Evolutionary conservation across 768 basidiomycete species (phyloP), one percentile per base, ranked within the genome.

Genomic region (Cystoderma amianthinum): DNA sequence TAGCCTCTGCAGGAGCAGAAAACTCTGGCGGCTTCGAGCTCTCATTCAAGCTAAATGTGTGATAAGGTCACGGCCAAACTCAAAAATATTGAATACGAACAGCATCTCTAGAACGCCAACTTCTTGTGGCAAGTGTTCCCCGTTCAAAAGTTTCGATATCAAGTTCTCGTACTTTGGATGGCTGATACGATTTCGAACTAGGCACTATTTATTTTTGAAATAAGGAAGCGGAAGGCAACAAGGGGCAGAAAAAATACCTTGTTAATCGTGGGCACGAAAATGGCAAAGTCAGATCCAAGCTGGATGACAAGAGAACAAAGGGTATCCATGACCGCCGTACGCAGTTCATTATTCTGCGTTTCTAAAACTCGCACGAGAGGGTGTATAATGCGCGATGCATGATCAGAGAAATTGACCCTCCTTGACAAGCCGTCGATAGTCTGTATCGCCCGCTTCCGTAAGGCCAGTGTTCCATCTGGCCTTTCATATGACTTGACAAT

Each of bases 241-340:
- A 12, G 35, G 12, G 30, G 12, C 7, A 4, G 10, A 30, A 13
- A 38, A 21, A 36, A 17, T 41, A 88, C 94, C 74, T 98, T 97
- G 60, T 91, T 91, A 48, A 99, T 88, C 50, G 94, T 94, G 1
- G 96, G 93, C 24, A 98, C 88, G 52, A 98, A 99, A 33, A 99
- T 91, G 3, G 96, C 93, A 50, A 94, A 99, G 58, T 98, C 95
- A 0, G 94, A 83, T 1, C 94, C 94, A 39, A 99, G 78, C 54
- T 99, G 96, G 25, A 91, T 72, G 28, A 97, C 82, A 30, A 98
- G 69, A 1, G 93, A 87, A 57, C 91, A 96, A 2, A 99, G 65
- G 0, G 93, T 89, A 45, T 97, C 93, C 81, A 98, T 85, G 5
- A 94, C 88, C 1, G 86, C 79, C 60, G 76, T 76, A 16, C 89